Base-by-base conservation (phyloP, 1,284 basidiomycete genomes). In the Cystobasidium sp. region DNA sequence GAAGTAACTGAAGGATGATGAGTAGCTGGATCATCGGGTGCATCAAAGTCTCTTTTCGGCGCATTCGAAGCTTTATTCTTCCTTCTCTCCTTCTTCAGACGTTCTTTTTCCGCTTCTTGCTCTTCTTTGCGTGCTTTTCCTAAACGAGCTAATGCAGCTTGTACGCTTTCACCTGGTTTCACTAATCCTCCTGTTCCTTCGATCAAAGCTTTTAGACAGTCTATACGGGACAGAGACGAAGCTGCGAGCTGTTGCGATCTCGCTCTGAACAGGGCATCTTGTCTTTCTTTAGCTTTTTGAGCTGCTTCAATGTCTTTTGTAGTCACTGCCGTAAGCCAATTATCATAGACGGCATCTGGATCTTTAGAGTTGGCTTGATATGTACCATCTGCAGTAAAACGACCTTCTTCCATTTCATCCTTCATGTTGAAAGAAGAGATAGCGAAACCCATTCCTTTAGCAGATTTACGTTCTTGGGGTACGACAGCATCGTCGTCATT, bases 391-490 rank as follows among this genome's bases (percentile, higher is more conserved):
- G 91, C 92, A 10, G 94, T 91, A 84, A 99, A 97, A 79, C 94
- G 92, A 44, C 97, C 97, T 82, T 97, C 93, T 80, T 92, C 89
- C 90, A 99, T 95, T 86, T 99, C 97, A 78, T 92, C 90, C 78
- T 94, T 91, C 97, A 99, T 98, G 83, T 99, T 97, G 88, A 99
- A 99, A 43, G 91, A 91, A 8, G 93, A 95, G 14, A 98, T 82
- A 80, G 95, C 91, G 82, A 86, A 94, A 0, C 95, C 97, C 94
- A 97, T 96, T 31, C 91, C 92, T 41, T 86, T 88, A 81, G 92
- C 92, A 84, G 88, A 88, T 81, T 86, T 76, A 43, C 77, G 47
- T 22, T 76, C 75, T 43, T 80, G 61, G 14, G 79, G 79, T 1
- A 80, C 79, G 31, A 80, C 78, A 66, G 79, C 80, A 49, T 81